Evolutionary conservation across 805 yeast species (phyloP), one percentile per base, ranked within the genome.

Genomic region (Lipomyces oligophaga): DNA sequence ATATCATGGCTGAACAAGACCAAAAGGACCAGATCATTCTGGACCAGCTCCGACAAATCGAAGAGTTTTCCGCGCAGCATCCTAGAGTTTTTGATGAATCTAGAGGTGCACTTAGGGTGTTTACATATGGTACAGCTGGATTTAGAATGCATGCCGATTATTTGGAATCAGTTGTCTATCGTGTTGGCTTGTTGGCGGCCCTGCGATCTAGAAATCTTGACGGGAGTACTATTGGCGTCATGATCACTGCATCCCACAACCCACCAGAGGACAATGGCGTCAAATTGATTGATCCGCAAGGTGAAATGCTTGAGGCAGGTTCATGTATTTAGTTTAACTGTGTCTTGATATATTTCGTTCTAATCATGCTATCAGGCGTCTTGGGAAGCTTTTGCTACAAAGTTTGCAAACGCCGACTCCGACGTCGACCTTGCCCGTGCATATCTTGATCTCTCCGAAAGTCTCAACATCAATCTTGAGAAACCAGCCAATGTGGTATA

Each of bases 71-170:
- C 10, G 13, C 55, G 4, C 26, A 57, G 31, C 73, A 75, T 52
- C 73, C 73, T 24, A 78, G 76, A 45, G 79, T 81, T 1, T 62
- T 64, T n/a, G 31, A 38, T 19, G 64, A 58, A 20, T 54, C 66
- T 28, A n/a, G n/a, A n/a, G n/a, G n/a, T n/a, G n/a, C n/a, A n/a
- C n/a, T n/a, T n/a, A n/a, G n/a, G n/a, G 58, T 49, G 28, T 82
- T 78, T 61, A 67, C 77, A 15, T 93, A 93, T 60, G 98, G 98
- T n/a, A 93, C 98, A 0, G 98, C 98, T 1, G 98, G 98, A 6
- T 93, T 93, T 69, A 77, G 98, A 49, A 81, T 81, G 69, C 70
- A 77, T 38, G 89, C 95, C 1, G 62, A 67, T 18, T 66, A 73
- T 15, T 69, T 90, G 55, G 95, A 86, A 62, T 81, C 87, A 15